phyloP scores from a whole-genome alignment of 2,329 filamentous ascomycete species.

The Diaporthe longicolla region DNA sequence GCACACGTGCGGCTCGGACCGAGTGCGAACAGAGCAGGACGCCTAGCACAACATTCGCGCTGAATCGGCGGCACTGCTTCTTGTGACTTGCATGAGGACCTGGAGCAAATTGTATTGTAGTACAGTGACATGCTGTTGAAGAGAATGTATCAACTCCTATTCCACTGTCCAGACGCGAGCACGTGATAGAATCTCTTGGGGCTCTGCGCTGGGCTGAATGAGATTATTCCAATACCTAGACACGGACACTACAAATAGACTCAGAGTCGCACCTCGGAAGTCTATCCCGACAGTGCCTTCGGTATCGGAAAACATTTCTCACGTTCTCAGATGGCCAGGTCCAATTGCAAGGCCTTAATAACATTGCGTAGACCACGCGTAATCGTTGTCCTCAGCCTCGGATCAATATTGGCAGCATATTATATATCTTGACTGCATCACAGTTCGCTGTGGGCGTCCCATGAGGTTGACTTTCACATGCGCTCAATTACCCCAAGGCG shows the following conservation, averaged over 20 bases:
- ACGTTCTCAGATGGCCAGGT: neutral
- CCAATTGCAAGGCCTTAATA: neutral
- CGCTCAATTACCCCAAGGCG: neutral
- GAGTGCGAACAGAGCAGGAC: neutral
- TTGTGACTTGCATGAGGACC: neutral
- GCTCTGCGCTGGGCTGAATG: no score
- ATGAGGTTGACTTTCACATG: constrained; percentile 23
- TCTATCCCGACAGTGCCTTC: no score
- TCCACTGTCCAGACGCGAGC: neutral
- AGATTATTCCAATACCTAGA: no score
- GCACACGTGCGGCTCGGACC: neutral
- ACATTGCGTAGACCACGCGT: neutral
- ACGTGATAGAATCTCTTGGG: neutral
- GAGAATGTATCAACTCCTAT: no score
- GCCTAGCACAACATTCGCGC: no score
- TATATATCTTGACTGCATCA: neutral
- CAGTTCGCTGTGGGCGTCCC: neutral
- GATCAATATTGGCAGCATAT: neutral
- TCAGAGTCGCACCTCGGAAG: no score
- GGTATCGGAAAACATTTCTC: neutral
- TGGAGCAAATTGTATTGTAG: neutral
- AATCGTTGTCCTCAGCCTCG: neutral
- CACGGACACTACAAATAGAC: no score
- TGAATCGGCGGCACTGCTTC: no score
- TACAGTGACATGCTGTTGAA: no score